These are phyloP conservation scores for Eimeria falciformis DNA, from an alignment of 169 alveolate species.

Conservation along the genomic window DNA sequence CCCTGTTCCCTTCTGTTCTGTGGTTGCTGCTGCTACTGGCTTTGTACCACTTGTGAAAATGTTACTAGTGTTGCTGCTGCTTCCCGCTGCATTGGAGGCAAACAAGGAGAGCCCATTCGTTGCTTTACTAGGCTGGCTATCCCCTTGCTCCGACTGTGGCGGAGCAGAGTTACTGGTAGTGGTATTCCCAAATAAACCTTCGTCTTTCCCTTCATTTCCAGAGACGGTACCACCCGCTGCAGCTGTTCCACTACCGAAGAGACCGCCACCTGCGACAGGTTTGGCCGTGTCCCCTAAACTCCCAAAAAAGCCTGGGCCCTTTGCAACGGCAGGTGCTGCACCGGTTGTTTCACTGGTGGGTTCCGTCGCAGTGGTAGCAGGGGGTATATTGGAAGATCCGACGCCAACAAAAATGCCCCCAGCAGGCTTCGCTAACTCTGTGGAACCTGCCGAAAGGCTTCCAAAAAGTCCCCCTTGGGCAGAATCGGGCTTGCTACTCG, in stretches of 20 bases:
- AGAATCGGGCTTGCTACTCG: slow-evolving; percentile 25
- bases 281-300: slow-evolving; percentile 61
- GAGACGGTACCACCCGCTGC: slow-evolving; percentile 13
- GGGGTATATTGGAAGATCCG: background rate
- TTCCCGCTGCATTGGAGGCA: slow-evolving; percentile 13
- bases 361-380: slow-evolving; percentile 13
- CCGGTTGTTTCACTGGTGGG: background rate
- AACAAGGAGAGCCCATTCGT: slow-evolving; percentile 11
- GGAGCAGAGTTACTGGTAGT: background rate
- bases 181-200: slow-evolving; percentile 56
- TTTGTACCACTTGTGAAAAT: background rate
- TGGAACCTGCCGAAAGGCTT: background rate
- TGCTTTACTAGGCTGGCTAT: slow-evolving; percentile 10
- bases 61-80: slow-evolving; percentile 27
- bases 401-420: slow-evolving; percentile 56
- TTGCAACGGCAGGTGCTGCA: background rate
- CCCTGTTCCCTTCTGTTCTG: slow-evolving; percentile 52
- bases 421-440: slow-evolving; percentile 13
- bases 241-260: slow-evolving; percentile 30
- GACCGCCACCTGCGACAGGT: slow-evolving; percentile 41
- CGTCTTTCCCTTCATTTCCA: slow-evolving; percentile 56
- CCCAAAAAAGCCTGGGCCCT: slow-evolving; percentile 51
- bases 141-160: slow-evolving; percentile 34
- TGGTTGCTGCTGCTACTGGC: slow-evolving; percentile 4
- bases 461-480: slow-evolving; percentile 30